Conservation (phyloP, 2,329 filamentous ascomycete genomes). For the Fusarium abutilonis region DNA sequence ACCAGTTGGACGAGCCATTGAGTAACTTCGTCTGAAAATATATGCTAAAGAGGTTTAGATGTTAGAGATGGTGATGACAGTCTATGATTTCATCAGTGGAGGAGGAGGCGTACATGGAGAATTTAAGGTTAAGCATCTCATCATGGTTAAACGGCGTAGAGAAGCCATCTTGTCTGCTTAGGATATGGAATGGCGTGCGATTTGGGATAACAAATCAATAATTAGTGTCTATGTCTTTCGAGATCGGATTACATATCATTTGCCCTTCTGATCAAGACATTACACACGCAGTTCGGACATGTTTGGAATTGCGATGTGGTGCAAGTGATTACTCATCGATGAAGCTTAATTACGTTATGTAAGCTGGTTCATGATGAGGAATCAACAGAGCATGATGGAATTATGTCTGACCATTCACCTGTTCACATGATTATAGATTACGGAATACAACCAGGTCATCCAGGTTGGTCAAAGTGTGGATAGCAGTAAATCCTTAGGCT, state of each 20-base stretch:
- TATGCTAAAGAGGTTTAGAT: background rate
- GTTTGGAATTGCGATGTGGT: background rate
- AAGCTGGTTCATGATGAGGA: conserved; percentile 2
- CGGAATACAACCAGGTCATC: background rate
- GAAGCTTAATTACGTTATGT: background rate
- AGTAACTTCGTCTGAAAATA: background rate
- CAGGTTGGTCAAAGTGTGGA: background rate
- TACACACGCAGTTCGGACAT: background rate
- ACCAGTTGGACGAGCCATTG: conserved; percentile 56
- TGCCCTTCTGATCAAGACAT: background rate
- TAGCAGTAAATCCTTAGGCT: too few relatives aligned
- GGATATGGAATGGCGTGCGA: background rate
- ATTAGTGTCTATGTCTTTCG: background rate
- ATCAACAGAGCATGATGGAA: background rate
- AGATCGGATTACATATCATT: background rate
- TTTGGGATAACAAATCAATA: background rate
- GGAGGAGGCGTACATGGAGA: background rate
- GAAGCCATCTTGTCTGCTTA: conserved; percentile 2
- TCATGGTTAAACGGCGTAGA: background rate
- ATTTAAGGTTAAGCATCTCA: background rate
- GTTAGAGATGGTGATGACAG: background rate
- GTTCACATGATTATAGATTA: background rate
- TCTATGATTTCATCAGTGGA: background rate
- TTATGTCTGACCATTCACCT: background rate
- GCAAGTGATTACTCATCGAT: conserved; percentile 23